phyloP scores from a whole-genome alignment of 164 flowering plant genomes.

The Vitis riparia region DNA sequence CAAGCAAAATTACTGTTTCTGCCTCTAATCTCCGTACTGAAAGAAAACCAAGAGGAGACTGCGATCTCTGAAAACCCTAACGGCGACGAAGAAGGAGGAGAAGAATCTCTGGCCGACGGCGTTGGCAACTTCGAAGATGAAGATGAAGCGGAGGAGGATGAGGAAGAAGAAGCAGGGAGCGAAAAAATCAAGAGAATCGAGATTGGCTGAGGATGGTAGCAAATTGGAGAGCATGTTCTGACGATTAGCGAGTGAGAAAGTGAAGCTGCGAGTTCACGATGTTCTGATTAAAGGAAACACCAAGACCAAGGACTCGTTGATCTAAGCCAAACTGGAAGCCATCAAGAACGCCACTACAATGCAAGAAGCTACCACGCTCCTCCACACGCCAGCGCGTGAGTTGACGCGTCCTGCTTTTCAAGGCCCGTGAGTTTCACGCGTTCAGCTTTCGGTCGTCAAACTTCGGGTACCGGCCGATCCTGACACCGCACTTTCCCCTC shows the following conservation, averaged over 20 bases:
- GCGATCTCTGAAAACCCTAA: background rate
- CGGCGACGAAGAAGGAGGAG: constrained; percentile 27
- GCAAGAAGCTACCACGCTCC: constrained; percentile 47
- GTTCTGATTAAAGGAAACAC: constrained; percentile 76
- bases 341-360: constrained; percentile 50
- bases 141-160: constrained; percentile 33
- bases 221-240: constrained; percentile 41
- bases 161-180: constrained; percentile 22
- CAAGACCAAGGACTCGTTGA: constrained; percentile 71
- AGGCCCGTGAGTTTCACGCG: too few species aligned
- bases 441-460: too few species aligned
- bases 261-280: constrained; percentile 74
- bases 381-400: too few species aligned
- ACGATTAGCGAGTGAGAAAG: constrained; percentile 48
- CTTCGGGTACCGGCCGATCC: too few species aligned
- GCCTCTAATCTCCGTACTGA: too few species aligned
- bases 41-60: background rate
- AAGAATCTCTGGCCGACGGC: background rate
- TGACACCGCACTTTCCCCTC: too few species aligned
- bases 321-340: constrained; percentile 61
- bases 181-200: constrained; percentile 11
- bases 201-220: constrained; percentile 23
- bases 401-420: too few species aligned
- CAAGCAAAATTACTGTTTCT: too few species aligned
- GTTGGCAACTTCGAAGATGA: constrained; percentile 14